Percentiles rank a stretch among this genome's conserved stretches.
Evolutionary conservation across 1,284 basidiomycete genomes (phyloP).

Genomic region (Trichosporon ovoides): DNA sequence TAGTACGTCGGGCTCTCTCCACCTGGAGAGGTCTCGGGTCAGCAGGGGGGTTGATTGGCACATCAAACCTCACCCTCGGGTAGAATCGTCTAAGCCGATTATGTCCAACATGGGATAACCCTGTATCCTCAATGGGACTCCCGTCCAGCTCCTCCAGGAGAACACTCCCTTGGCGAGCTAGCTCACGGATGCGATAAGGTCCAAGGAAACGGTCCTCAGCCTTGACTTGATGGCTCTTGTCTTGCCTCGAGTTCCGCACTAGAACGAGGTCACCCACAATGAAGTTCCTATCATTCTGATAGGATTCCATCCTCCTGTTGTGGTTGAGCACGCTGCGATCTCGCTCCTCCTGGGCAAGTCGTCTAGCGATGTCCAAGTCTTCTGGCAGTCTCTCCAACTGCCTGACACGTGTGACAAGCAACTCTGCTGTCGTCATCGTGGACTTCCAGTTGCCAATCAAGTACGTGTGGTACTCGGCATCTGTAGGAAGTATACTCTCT

Average conservation of each 20-base stretch:
- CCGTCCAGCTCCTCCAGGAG: conserved; percentile 3
- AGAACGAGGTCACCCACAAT: background rate
- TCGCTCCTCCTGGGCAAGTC: background rate
- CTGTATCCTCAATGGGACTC: background rate
- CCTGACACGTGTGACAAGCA: background rate
- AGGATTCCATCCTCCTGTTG: background rate
- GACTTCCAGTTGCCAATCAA: background rate
- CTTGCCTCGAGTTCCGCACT: conserved; percentile 5
- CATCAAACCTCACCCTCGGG: background rate
- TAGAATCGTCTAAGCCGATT: background rate
- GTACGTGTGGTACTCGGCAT: conserved; percentile 4
- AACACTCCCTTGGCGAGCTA: background rate
- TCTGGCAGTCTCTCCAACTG: conserved; percentile 1
- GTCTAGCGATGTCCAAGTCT: background rate
- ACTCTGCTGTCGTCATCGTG: background rate
- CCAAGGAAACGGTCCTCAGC: background rate
- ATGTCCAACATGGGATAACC: background rate
- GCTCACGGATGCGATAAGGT: background rate
- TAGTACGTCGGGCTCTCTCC: background rate
- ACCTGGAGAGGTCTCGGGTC: background rate
- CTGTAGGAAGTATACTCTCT: conserved; percentile 7
- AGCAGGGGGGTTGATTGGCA: background rate
- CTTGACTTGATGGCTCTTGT: background rate
- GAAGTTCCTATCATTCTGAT: background rate
- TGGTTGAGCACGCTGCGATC: background rate